These are phyloP conservation scores for Naganishia onofrii DNA, from an alignment of 768 basidiomycete species.

Conservation along the genomic window DNA sequence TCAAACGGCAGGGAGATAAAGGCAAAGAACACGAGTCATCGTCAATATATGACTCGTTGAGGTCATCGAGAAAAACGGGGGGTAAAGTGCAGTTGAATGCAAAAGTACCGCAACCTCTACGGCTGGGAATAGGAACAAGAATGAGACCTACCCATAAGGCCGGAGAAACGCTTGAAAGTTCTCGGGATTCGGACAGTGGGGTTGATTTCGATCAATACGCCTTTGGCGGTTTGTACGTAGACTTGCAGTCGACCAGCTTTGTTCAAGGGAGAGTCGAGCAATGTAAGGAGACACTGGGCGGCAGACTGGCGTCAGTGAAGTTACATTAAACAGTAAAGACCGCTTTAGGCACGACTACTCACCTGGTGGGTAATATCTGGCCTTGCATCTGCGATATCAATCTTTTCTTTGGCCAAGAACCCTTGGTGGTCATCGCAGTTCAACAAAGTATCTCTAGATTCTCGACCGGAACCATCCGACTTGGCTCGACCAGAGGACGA, in stretches of 20 bases:
- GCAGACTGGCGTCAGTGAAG: not conserved
- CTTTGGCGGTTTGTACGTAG: slow-evolving; percentile 95
- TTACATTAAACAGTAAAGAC: not conserved
- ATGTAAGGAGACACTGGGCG: slow-evolving; percentile 83
- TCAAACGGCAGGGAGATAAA: not conserved
- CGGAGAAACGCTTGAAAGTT: slow-evolving; percentile 97
- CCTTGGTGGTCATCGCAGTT: slow-evolving; percentile 99
- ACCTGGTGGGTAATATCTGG: slow-evolving; percentile 99
- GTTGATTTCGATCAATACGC: slow-evolving; percentile 95
- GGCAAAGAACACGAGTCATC: not conserved
- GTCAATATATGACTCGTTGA: slow-evolving; percentile 30
- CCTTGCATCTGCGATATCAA: slow-evolving; percentile 98
- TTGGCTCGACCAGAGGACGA: slow-evolving; percentile 10
- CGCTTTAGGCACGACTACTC: slow-evolving; percentile 36
- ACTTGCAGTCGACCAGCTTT: slow-evolving; percentile 95
- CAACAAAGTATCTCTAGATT: slow-evolving; percentile 81
- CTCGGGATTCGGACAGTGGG: slow-evolving; percentile 95
- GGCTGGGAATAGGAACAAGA: not conserved
- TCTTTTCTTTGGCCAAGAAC: slow-evolving; percentile 91
- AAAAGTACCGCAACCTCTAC: not conserved
- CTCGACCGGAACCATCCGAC: slow-evolving; percentile 53
- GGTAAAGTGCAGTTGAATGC: slow-evolving; percentile 4
- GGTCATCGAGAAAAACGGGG: slow-evolving; percentile 13
- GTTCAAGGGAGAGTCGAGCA: slow-evolving; percentile 96
- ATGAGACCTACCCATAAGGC: slow-evolving; percentile 78